Conservation (phyloP, 164 flowering plant genomes). For the Piper longum region DNA sequence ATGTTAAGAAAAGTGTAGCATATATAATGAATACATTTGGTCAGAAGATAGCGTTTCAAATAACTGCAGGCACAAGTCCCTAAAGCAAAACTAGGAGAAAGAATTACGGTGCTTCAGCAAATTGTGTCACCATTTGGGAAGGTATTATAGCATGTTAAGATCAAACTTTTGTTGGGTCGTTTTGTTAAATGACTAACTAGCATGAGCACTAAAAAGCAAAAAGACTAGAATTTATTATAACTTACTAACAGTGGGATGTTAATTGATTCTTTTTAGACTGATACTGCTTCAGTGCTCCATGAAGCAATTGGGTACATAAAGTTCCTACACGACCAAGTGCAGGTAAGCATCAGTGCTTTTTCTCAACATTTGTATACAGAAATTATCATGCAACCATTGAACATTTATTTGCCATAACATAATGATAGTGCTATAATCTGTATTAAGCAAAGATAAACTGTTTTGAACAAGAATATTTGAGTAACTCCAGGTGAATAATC, state of each 20-base stretch:
- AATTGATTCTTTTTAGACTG: background rate
- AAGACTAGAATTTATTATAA: background rate
- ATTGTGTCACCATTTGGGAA: too few relatives aligned
- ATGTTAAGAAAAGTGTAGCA: too few relatives aligned
- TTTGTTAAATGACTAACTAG: slow-evolving; percentile 4
- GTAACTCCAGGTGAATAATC: background rate
- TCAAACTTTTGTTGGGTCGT: slow-evolving; percentile 74
- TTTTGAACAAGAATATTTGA: background rate
- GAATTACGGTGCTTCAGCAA: slow-evolving; percentile 16
- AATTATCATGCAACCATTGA: too few relatives aligned
- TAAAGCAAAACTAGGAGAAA: slow-evolving; percentile 50
- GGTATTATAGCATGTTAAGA: slow-evolving; percentile 46
- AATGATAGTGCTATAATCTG: background rate
- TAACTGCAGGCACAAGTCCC: slow-evolving; percentile 30
- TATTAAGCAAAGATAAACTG: too few relatives aligned
- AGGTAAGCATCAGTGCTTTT: slow-evolving; percentile 18
- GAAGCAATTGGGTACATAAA: slow-evolving; percentile 55
- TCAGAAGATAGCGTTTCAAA: slow-evolving; percentile 1
- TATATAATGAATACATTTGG: too few relatives aligned
- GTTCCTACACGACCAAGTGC: slow-evolving; percentile 62
- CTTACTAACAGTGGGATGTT: too few relatives aligned
- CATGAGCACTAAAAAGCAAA: too few relatives aligned
- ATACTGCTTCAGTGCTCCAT: slow-evolving; percentile 39
- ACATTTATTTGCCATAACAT: too few relatives aligned
- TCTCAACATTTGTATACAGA: too few relatives aligned